Evolutionary conservation across 148 eudicot species (phyloP), one percentile per base, ranked within the genome.

Genomic region (Heliosperma pusillum): DNA sequence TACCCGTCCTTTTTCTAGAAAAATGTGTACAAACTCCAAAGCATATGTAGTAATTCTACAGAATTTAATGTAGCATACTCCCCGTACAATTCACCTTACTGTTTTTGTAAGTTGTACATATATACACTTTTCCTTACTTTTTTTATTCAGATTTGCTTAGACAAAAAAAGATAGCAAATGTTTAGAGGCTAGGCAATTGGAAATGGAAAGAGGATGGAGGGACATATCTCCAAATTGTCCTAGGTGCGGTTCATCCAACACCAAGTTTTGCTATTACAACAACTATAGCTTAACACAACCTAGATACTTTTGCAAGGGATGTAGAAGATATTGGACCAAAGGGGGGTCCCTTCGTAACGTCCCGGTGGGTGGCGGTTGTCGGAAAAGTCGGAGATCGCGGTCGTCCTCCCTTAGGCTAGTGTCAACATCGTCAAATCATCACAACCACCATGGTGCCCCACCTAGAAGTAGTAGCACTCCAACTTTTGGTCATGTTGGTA

Each of bases 141-240:
- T n/a, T 47, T 21, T 4, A 56, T 27, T 45, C n/a, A 70, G 42
- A 70, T 25, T 70, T 70, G 17, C 60, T 50, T 52, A 70, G 20
- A 33, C 13, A 52, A 53, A 50, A 50, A 27, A 25, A 47, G 36
- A 13, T 56, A 16, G 64, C 70, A 52, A 79, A 79, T 79, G 75
- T 70, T n/a, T 69, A 74, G 74, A 68, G 26, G 65, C 55, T 17
- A 68, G 26, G 2, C n/a, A 21, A 33, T 70, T 69, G 59, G 78
- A 69, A 20, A 79, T 79, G 82, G 78, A 79, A 79, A 79, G 78
- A 53, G 82, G 74, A 62, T 79, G 82, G 82, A 79, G 78, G 71
- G 75, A 79, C 64, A 69, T 74, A 71, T 33, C 78, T 61, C 82
- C 82, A 30, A 70, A 76, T 69, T 79, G 82, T 69, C 82, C 78